Conservation (phyloP, 192 early-diverging fungal genomes). For the Glomus cerebriforme region DNA sequence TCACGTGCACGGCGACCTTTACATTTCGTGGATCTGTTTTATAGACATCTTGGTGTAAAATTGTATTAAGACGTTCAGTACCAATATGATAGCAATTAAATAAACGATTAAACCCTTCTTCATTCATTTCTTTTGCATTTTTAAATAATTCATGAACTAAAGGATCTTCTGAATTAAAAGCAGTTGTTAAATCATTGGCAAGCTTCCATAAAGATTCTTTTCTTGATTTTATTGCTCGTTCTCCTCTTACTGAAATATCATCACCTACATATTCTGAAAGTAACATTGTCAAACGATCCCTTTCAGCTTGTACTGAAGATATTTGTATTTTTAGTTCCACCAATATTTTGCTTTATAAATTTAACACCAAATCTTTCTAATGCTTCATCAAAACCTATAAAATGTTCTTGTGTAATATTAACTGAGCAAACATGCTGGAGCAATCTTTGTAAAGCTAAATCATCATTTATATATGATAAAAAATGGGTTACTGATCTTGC, state of each 20-base stretch:
- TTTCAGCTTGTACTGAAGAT: not conserved
- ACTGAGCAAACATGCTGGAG: not conserved
- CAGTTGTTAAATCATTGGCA: not conserved
- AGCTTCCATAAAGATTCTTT: conserved; percentile 5
- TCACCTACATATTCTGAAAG: conserved; percentile 4
- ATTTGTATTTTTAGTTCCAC: conserved; percentile 9
- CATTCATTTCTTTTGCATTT: conserved; percentile 4
- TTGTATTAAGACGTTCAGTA: not conserved
- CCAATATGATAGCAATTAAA: not conserved
- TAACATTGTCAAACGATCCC: not conserved
- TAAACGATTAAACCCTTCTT: not conserved
- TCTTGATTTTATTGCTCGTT: not conserved
- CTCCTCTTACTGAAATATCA: not conserved
- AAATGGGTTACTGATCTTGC: too few relatives aligned
- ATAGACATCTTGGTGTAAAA: conserved; percentile 10
- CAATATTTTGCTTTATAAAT: conserved; percentile 16
- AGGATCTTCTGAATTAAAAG: not conserved
- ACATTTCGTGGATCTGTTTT: not conserved
- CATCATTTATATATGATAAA: not conserved
- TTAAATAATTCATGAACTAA: not conserved
- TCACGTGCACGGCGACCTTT: not conserved
- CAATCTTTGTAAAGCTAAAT: not conserved
- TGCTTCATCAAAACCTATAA: not conserved
- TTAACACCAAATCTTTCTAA: not conserved
- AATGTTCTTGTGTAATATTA: not conserved